Percentiles rank a stretch among this genome's conserved stretches.
Evolutionary conservation across 768 basidiomycete species (phyloP).

Genomic region (Tephrocybe sp.): DNA sequence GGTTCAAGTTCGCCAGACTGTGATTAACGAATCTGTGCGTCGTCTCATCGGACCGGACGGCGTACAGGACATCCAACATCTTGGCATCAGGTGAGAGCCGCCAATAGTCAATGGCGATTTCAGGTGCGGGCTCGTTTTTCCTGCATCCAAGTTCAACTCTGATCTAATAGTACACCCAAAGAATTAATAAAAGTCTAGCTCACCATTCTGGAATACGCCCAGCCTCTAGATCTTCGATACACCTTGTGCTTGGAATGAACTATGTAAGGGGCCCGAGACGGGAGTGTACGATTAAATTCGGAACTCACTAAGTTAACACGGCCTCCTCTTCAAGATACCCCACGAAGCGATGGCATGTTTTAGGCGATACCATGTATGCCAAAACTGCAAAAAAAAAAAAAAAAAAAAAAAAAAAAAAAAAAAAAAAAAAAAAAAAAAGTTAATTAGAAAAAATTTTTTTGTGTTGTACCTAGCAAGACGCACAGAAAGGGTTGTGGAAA

Average conservation of each 20-base stretch:
- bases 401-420: too few species aligned
- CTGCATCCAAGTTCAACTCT: conserved; percentile 26
- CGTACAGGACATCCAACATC: conserved; percentile 85
- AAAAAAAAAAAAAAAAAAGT: too few species aligned
- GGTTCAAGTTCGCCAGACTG: conserved; percentile 83
- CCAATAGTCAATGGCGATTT: conserved; percentile 97
- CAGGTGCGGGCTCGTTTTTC: conserved; percentile 71
- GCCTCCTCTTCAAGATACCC: conserved; percentile 95
- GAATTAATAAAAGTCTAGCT: too few species aligned
- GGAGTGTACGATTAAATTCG: neutral
- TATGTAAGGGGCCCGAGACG: neutral
- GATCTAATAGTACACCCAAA: too few species aligned
- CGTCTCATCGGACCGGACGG: conserved; percentile 89
- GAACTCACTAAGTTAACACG: conserved; percentile 79
- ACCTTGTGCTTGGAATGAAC: conserved; percentile 59
- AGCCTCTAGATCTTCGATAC: conserved; percentile 79
- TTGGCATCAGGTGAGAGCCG: conserved; percentile 69
- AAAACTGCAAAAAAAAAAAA: conserved; percentile 62
- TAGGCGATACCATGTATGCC: conserved; percentile 74
- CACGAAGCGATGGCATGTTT: conserved; percentile 86
- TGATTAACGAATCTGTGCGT: conserved; percentile 97
- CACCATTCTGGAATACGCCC: conserved; percentile 83
- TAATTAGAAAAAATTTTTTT: too few species aligned
- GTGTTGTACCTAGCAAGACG: too few species aligned
- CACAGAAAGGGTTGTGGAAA: too few species aligned